phyloP scores from a whole-genome alignment of 768 basidiomycete genomes.

The Auriscalpium microsporum region DNA sequence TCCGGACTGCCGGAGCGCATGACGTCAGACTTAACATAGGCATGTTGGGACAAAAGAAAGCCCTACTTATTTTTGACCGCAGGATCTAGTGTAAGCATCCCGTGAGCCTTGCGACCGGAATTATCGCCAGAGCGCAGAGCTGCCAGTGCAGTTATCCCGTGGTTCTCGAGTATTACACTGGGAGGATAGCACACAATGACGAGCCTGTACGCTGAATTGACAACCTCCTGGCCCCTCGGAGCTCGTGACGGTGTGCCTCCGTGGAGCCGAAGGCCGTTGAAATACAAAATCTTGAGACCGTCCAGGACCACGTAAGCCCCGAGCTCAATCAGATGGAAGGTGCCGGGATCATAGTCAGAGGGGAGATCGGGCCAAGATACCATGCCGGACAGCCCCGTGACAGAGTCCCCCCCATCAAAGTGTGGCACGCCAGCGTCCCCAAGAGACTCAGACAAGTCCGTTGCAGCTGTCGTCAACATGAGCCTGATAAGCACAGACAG shows the following conservation, averaged over 20 bases:
- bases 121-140: background rate
- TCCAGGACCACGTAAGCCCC: background rate
- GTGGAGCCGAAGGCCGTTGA: background rate
- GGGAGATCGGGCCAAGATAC: background rate
- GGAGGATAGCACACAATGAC: background rate
- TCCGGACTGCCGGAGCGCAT: background rate
- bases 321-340: background rate
- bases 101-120: conserved; percentile 12
- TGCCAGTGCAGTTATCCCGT: background rate
- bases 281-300: background rate
- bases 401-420: background rate
- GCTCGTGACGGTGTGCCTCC: background rate
- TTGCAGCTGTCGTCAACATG: background rate
- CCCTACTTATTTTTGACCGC: no score
- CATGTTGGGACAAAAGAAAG: no score
- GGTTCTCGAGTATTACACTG: background rate
- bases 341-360: background rate
- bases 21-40: no score
- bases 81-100: no score
- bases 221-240: background rate
- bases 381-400: background rate
- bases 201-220: background rate
- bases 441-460: background rate
- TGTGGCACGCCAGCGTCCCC: background rate
- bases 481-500: background rate